These are phyloP conservation scores for Ilex paraguariensis DNA, from an alignment of 305 asterid genomes.

Conservation along the genomic window DNA sequence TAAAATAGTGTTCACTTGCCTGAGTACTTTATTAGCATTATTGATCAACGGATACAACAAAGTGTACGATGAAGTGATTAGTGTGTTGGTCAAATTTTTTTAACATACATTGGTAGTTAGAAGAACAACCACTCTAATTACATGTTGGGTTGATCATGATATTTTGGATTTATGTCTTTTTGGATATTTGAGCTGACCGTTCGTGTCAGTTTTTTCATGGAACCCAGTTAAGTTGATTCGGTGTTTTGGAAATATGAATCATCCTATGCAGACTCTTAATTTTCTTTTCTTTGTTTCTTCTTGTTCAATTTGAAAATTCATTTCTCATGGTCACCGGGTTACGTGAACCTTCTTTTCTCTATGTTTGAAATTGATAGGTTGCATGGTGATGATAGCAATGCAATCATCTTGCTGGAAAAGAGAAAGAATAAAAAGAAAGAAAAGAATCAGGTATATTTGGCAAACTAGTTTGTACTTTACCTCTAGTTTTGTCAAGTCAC, in stretches of 20 bases:
- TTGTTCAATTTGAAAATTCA: no score
- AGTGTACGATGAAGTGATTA: no score
- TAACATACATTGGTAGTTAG: no score
- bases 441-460: conserved; percentile 40
- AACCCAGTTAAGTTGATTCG: no score
- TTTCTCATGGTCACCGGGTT: no score
- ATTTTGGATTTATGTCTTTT: not conserved
- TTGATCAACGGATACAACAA: not conserved
- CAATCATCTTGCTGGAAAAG: conserved; percentile 45
- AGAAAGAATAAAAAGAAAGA: conserved; percentile 37
- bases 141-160: not conserved
- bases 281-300: not conserved
- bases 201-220: no score
- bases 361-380: not conserved
- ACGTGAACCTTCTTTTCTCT: not conserved
- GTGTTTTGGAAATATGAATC: not conserved
- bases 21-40: not conserved
- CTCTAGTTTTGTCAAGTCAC: not conserved
- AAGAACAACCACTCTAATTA: no score
- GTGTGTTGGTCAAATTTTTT: no score
- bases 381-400: conserved; percentile 32
- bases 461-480: not conserved
- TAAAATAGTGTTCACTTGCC: no score
- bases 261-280: not conserved
- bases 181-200: not conserved